Base-by-base conservation (phyloP, 805 yeast species). In the Metschnikowia gelsemii region DNA sequence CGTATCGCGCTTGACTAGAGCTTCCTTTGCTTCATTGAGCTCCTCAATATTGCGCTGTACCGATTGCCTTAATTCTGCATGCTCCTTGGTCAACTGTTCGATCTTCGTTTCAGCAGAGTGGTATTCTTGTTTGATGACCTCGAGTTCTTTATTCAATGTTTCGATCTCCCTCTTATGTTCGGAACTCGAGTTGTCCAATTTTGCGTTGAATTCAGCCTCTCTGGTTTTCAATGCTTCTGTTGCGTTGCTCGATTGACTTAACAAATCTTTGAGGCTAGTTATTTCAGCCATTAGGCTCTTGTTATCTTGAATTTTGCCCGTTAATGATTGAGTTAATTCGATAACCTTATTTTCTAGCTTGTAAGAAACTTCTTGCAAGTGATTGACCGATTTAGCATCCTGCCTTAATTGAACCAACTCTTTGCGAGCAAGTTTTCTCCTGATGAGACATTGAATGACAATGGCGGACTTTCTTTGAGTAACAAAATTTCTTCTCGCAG, bases 281-380 rank as follows among this genome's bases (percentile, higher is more conserved):
- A 90, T 77, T 55, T 85, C 84, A 12, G 66, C 64, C 45, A 78
- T 73, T 57, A 91, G 72, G 46, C 75, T 76, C 68, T 83, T 84
- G 64, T 90, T 90, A 53, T 88, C 96, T 51, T 80, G 86, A 19
- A 85, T 82, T 61, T 87, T 86, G 26, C 80, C 66, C 0, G 96
- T 79, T 46, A 91, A 72, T 9, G 84, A 77, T 58, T 91, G 95
- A 3, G 97, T 91, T 53, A 93, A 78, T 64, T 90, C 95, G 51
- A 93, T 89, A n/a, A 95, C 97, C 73, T 95, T 93, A 66, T 93
- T 93, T 64, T 93, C 99, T 56, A 95, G 76, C 61, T 85, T 80
- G 67, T 88, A 93, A 56, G 95, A 89, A 28, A 87, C 95, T 62
- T 91, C 96, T 64, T 87, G 80, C 70, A 87, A 76, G 59, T 84